These are phyloP conservation scores for Penicillium lagena DNA, from an alignment of 495 filamentous ascomycete species.

Conservation along the genomic window DNA sequence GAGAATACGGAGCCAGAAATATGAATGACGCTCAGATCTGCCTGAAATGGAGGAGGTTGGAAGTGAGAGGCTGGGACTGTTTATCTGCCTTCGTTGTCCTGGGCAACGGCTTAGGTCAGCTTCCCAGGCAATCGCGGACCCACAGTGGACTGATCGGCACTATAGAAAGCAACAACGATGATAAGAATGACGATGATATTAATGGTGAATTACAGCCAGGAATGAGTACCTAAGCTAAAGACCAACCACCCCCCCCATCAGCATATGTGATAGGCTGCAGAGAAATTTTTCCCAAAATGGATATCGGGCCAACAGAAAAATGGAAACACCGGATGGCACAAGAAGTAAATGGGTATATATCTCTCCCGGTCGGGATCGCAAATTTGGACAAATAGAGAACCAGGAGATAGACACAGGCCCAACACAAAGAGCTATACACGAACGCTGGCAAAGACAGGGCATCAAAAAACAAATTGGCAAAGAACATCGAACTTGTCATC, in stretches of 20 bases:
- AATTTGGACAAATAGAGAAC: constrained; percentile 7
- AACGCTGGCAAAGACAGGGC: constrained; percentile 12
- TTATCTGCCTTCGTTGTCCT: constrained; percentile 24
- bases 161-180: not conserved
- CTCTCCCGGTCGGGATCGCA: constrained; percentile 17
- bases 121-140: not conserved
- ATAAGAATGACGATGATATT: not conserved
- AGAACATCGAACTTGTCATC: constrained; percentile 33
- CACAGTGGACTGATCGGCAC: no score
- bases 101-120: constrained; percentile 24
- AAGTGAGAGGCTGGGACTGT: constrained; percentile 9
- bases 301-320: constrained; percentile 10
- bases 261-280: not conserved
- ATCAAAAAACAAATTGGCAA: constrained; percentile 12
- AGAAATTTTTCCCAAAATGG: no score
- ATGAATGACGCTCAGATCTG: constrained; percentile 4
- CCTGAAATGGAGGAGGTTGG: constrained; percentile 34
- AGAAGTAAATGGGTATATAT: constrained; percentile 23
- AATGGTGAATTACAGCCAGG: not conserved
- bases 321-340: constrained; percentile 10
- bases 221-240: not conserved
- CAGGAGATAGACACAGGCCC: constrained; percentile 14
- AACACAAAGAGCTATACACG: constrained; percentile 13
- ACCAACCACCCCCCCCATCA: not conserved
- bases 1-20: constrained; percentile 8